Evolutionary conservation across 805 yeast genomes (phyloP), one percentile per base, ranked within the genome.

Genomic region (Spencermartinsiella europaea): DNA sequence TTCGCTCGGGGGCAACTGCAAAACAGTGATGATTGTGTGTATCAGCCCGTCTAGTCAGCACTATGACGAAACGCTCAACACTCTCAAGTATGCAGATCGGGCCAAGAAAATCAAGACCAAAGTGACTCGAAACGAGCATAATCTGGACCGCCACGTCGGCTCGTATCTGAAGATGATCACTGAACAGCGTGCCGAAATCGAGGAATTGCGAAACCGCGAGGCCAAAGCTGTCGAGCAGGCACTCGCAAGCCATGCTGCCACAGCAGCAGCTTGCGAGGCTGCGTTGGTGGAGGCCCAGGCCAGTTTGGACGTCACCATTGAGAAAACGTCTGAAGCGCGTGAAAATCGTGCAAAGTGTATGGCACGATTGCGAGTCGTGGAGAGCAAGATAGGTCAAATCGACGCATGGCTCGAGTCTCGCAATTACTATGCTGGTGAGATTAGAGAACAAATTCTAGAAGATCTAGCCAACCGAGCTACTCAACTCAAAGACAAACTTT

Each of bases 11-110:
- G 97, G 97, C 0, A 87, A 88, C 61, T 91, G 98, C 66, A 84
- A 85, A 61, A 91, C 98, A 0, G 90, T 88, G 3, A 91, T 91
- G 98, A 86, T 91, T 54, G 97, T 89, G 1, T 91, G 98, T 65
- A 77, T 91, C 2, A 83, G 95, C 3, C 97, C 97, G 0, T 84
- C 89, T 49, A 77, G 85, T 25, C 74, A 72, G 38, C 97, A 91
- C 64, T 89, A 88, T 63, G 98, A 91, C 60, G 98, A 91, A 60
- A 90, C 98, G 0, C 70, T 86, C 44, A 91, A 91, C 62, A 87
- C 97, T 0, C 73, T 91, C 50, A 86, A 87, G 47, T 91, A 90
- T 64, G 97, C 97, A 0, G 81, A 88, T 61, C 70, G 96, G 36
- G 97, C 96, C 14, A 89, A 89, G 60, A 89, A 84, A 54, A 90